Base-by-base conservation (phyloP, 441 rosid species). In the Corymbia citriodora region DNA sequence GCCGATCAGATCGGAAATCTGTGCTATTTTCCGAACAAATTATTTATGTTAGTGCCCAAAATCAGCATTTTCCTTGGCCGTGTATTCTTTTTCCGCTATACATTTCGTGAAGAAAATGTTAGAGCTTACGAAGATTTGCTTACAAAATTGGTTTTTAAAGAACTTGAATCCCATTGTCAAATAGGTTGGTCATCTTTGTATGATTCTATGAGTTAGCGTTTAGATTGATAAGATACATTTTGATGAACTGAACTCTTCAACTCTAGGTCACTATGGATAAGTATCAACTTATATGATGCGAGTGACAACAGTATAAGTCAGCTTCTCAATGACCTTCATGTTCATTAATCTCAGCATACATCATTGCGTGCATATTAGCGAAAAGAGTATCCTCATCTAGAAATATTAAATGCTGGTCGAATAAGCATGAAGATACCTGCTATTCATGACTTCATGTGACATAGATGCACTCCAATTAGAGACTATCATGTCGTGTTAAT, bases 1-100 rank as follows among this genome's bases (percentile, higher is more conserved):
- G 72, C 93, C 91, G 6, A 81, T 63, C 88, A 97, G 90, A 55
- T 95, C 97, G 87, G 95, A 91, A 25, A 97, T 94, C 98, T 97
- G 81, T 54, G 72, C n/a, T 48, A 12, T 48, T 65, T 65, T 79
- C 50, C 85, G 45, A 15, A 74, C 50, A 40, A 7, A 74, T 40
- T 74, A 21, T 74, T n/a, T 21, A 74, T 9, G 11, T 74, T 48
- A 74, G 29, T 74, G 40, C 29, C 83, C 83, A 40, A 74, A 74
- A 74, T 40, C 83, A 40, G 49, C 50, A 74, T 21, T 16, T 11
- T 74, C 29, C 50, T 74, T 5, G 52, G 29, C 52, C 23, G 27
- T 74, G 40, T 74, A 19, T 74, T 45, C 83, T 40, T 40, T 74
- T 19, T 74, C 7, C 27, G 10, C 33, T 18, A 9, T 87, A 31